Base-by-base conservation (phyloP, 1,139 yeast species). In the Yamadazyma blattariae region DNA sequence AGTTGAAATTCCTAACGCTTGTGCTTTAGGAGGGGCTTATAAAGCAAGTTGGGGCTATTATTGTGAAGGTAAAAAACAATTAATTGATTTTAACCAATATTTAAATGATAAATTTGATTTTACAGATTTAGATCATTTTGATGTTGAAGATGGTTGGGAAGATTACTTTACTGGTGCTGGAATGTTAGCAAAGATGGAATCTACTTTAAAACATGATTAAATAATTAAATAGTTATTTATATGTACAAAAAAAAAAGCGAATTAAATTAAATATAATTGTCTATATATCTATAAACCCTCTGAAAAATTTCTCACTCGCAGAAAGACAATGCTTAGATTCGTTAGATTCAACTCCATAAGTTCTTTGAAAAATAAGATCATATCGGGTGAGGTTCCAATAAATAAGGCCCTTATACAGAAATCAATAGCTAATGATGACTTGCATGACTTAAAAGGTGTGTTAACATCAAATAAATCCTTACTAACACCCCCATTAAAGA, bases 21-120 rank as follows among this genome's bases (percentile, higher is more conserved):
- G 97, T 70, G 97, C 96, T 1, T 63, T 86, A 32, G 97, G 97
- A n/a, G 96, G 96, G 5, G 95, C 95, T 28, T 85, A 75, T 59
- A 84, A 86, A 54, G 95, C 96, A 1, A 70, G 83, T 34, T 88
- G 95, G 86, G 73, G 82, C 36, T 55, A 64, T 53, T 42, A 54
- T 41, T 57, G 73, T 50, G 74, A 68, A 49, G 26, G 42, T n/a
- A 38, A 50, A 35, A 50, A 57, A 22, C 48, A 61, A 12, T 71
- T 71, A 52, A 50, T 79, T 37, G 63, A 58, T 32, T 64, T 63
- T 44, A 65, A 65, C 39, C 57, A 61, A 21, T 77, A 77, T 54
- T 57, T 76, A 33, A 57, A 54, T 22, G 48, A 55, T 7, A 58
- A 57, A 26, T 77, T 75, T 48, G 64, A 74, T 23, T 69, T 73